Conservation (phyloP, 345 rosid species). For the Brassica carinata region DNA sequence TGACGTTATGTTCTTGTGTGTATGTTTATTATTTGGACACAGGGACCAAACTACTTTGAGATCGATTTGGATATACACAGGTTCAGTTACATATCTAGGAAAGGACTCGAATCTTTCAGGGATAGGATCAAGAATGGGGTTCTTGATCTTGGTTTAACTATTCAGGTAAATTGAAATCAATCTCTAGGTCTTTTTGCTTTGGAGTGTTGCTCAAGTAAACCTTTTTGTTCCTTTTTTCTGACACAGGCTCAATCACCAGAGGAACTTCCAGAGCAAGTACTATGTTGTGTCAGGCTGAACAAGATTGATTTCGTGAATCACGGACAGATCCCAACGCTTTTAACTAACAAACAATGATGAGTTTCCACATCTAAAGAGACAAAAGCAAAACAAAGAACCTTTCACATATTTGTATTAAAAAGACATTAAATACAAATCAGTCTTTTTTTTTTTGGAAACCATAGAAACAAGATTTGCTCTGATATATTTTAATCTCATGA, state of each 20-base stretch:
- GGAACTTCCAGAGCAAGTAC: constrained; percentile 82
- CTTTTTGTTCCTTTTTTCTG: background rate
- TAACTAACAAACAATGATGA: constrained; percentile 40
- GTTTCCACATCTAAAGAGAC: constrained; percentile 11
- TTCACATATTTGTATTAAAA: constrained; percentile 30
- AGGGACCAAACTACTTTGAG: constrained; percentile 85
- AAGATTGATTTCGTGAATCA: constrained; percentile 70
- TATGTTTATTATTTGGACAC: constrained; percentile 33
- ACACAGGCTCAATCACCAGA: constrained; percentile 77
- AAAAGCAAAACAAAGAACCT: constrained; percentile 8
- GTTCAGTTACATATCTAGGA: constrained; percentile 85
- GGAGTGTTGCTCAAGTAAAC: constrained; percentile 20
- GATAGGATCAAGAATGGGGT: constrained; percentile 61
- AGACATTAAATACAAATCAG: constrained; percentile 7
- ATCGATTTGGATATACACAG: constrained; percentile 82
- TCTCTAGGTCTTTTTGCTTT: background rate
- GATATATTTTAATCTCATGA: background rate
- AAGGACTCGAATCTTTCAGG: constrained; percentile 85
- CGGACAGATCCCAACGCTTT: constrained; percentile 71
- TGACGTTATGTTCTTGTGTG: background rate
- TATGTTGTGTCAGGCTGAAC: constrained; percentile 71
- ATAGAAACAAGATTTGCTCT: constrained; percentile 24
- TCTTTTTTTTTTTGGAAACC: background rate
- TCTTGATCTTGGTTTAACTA: constrained; percentile 72
- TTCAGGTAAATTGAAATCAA: constrained; percentile 57